Percentiles rank a stretch among this genome's conserved stretches.
Conservation (phyloP, 192 early-diverging fungal species). For the Backusella luteola region DNA sequence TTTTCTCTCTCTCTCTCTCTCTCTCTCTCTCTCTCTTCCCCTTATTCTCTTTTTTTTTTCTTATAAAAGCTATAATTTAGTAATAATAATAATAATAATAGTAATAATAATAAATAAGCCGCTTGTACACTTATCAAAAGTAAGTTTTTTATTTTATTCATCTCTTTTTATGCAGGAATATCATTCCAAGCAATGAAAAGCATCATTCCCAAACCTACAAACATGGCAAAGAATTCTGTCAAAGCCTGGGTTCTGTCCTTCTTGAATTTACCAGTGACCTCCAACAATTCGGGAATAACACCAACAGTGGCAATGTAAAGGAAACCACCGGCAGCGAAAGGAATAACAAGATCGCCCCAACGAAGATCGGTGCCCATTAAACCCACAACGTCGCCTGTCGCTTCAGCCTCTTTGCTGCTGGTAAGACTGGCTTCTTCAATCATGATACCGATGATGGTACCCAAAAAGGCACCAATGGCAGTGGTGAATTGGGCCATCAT, state of each 20-base stretch:
- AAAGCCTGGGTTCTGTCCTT: constrained; percentile 51
- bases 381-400: constrained; percentile 26
- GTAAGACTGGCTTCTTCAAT: constrained; percentile 64
- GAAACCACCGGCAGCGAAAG: constrained; percentile 86
- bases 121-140: background rate
- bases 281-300: constrained; percentile 78
- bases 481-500: constrained; percentile 79
- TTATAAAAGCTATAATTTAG: background rate
- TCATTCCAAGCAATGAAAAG: constrained; percentile 73
- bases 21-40: no score
- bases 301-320: constrained; percentile 85
- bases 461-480: constrained; percentile 78
- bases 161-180: constrained; percentile 23
- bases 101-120: background rate
- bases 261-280: constrained; percentile 55
- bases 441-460: constrained; percentile 71
- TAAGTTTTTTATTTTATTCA: background rate
- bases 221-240: constrained; percentile 67
- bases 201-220: constrained; percentile 77
- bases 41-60: background rate
- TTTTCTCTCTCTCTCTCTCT: no score
- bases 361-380: constrained; percentile 58
- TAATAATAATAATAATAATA: background rate
- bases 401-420: background rate
- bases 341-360: constrained; percentile 80